phyloP scores from a whole-genome alignment of 257 asterid genomes.

The Thymus mandschuricus region DNA sequence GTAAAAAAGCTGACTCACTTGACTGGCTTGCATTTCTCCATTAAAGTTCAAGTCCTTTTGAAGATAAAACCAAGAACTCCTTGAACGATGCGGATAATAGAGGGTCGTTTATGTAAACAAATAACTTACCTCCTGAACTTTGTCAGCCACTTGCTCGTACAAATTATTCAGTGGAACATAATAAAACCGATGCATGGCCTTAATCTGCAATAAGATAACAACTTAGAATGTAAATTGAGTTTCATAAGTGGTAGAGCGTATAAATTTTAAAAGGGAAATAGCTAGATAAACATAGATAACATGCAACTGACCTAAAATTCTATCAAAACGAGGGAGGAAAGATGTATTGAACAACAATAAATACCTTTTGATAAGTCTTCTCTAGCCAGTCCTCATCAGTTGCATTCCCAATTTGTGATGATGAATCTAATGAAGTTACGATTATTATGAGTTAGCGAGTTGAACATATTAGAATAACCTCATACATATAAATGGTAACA shows the following conservation, averaged over 20 bases:
- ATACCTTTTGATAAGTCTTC: constrained; percentile 91
- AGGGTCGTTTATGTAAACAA: not conserved
- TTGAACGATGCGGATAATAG: constrained; percentile 9
- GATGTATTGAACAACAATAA: not conserved
- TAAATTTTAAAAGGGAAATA: constrained; percentile 21
- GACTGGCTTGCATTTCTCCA: not conserved
- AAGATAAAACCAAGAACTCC: not conserved
- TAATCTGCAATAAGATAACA: constrained; percentile 65
- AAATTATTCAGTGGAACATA: constrained; percentile 68
- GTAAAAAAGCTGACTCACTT: constrained; percentile 4
- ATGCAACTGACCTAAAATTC: not conserved
- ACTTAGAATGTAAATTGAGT: constrained; percentile 21
- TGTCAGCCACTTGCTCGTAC: constrained; percentile 69
- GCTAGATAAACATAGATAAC: constrained; percentile 10
- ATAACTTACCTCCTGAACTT: constrained; percentile 73
- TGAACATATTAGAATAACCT: constrained; percentile 26
- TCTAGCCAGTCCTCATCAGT: constrained; percentile 91
- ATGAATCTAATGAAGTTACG: constrained; percentile 80
- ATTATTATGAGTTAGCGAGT: constrained; percentile 27
- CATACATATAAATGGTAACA: constrained; percentile 7
- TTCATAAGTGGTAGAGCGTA: constrained; percentile 16
- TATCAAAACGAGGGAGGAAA: constrained; percentile 10
- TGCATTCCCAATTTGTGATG: constrained; percentile 78
- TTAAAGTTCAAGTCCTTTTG: not conserved
- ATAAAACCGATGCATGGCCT: constrained; percentile 76